Evolutionary conservation across 2,329 filamentous ascomycete genomes (phyloP).

Genomic region (Colletotrichum siamense): DNA sequence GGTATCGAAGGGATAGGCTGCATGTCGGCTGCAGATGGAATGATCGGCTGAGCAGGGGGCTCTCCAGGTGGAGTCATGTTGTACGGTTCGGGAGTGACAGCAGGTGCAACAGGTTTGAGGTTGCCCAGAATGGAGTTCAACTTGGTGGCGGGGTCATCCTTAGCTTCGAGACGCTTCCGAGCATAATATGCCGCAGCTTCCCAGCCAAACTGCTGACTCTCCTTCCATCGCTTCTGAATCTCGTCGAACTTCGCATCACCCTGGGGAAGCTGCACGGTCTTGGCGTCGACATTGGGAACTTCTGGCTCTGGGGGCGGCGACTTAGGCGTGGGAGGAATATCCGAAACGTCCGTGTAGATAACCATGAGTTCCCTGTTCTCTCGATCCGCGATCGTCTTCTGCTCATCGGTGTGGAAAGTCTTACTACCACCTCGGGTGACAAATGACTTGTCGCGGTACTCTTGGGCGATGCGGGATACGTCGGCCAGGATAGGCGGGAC

Average conservation of each 20-base stretch:
- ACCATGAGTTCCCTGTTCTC: slow-evolving; percentile 67
- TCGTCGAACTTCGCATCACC: slow-evolving; percentile 51
- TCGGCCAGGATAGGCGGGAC: slow-evolving; percentile 51
- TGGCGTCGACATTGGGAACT: slow-evolving; percentile 27
- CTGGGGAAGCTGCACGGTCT: slow-evolving; percentile 40
- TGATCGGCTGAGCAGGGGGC: slow-evolving; percentile 23
- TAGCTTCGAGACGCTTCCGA: slow-evolving; percentile 46
- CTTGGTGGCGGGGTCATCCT: slow-evolving; percentile 38
- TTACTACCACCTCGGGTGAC: slow-evolving; percentile 59
- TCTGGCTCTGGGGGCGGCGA: slow-evolving; percentile 50
- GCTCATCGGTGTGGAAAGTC: slow-evolving; percentile 59
- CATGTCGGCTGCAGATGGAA: slow-evolving; percentile 35
- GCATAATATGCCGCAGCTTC: slow-evolving; percentile 49
- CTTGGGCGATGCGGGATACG: slow-evolving; percentile 51
- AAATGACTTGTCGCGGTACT: slow-evolving; percentile 53
- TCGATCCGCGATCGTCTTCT: slow-evolving; percentile 59
- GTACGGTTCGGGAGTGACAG: slow-evolving; percentile 16
- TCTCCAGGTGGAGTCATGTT: slow-evolving; percentile 23
- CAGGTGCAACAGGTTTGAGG: slow-evolving; percentile 14
- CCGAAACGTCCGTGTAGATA: slow-evolving; percentile 58
- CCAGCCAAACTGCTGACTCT: slow-evolving; percentile 49
- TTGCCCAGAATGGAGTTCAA: slow-evolving; percentile 45
- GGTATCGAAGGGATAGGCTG: slow-evolving; percentile 35
- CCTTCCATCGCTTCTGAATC: slow-evolving; percentile 53
- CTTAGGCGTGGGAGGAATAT: slow-evolving; percentile 63